phyloP scores from a whole-genome alignment of 352 stramenopile species.

The Phytopythium vexans region DNA sequence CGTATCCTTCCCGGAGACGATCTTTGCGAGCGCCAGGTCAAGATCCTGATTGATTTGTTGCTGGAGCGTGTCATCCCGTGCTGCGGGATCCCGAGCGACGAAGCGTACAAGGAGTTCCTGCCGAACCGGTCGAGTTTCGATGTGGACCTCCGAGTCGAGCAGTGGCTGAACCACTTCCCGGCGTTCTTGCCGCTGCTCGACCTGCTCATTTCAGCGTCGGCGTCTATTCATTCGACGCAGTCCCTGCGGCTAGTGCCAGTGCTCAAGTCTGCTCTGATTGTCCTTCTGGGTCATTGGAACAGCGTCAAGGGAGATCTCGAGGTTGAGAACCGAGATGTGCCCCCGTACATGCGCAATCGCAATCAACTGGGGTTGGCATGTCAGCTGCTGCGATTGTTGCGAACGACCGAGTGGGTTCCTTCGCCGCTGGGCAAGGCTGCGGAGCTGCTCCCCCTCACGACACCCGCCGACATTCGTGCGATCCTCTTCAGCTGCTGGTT shows the following conservation, averaged over 20 bases:
- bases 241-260: slow-evolving; percentile 59
- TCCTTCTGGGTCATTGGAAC: slow-evolving; percentile 81
- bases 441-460: slow-evolving; percentile 65
- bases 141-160: slow-evolving; percentile 74
- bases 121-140: slow-evolving; percentile 83
- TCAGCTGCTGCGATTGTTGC: slow-evolving; percentile 60
- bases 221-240: slow-evolving; percentile 36
- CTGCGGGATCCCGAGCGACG: slow-evolving; percentile 72
- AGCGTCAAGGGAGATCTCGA: slow-evolving; percentile 68
- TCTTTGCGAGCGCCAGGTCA: slow-evolving; percentile 45
- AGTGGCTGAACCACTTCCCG: slow-evolving; percentile 83
- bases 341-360: slow-evolving; percentile 77
- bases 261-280: slow-evolving; percentile 71
- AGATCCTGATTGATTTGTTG: slow-evolving; percentile 60
- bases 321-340: slow-evolving; percentile 66
- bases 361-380: slow-evolving; percentile 69
- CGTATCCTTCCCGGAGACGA: slow-evolving; percentile 24
- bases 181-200: slow-evolving; percentile 63
- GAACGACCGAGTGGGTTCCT: slow-evolving; percentile 57
- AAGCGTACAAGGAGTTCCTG: slow-evolving; percentile 80
- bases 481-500: slow-evolving; percentile 87
- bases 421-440: slow-evolving; percentile 41
- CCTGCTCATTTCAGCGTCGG: slow-evolving; percentile 31
- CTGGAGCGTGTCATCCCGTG: slow-evolving; percentile 73
- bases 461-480: slow-evolving; percentile 60